A percentile compares a stretch with the other conserved stretches of the same genome.
These are phyloP conservation scores for Carpinus fangiana DNA, from an alignment of 306 rosid species.

Conservation along the genomic window DNA sequence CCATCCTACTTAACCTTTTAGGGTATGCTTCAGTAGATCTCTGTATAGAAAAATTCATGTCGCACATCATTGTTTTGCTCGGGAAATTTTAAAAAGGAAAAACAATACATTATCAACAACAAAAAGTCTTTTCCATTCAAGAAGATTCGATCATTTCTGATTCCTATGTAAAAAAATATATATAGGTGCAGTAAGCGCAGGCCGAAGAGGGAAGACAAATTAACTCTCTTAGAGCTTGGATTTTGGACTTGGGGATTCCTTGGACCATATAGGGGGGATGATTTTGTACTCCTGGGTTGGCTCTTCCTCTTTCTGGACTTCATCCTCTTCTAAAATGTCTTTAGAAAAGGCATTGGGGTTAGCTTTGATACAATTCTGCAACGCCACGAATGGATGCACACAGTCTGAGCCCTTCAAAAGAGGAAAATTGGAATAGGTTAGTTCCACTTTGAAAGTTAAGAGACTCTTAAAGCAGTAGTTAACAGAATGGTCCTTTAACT, in stretches of 20 bases:
- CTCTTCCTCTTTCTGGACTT: constrained; percentile 40
- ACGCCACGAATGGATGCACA: constrained; percentile 73
- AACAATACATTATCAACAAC: constrained; percentile 14
- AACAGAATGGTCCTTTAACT: background rate
- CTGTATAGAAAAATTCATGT: background rate
- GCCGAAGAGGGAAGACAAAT: background rate
- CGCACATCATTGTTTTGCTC: background rate
- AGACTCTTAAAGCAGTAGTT: constrained; percentile 15
- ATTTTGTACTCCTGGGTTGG: constrained; percentile 59
- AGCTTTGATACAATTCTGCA: constrained; percentile 90
- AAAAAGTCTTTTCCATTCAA: background rate
- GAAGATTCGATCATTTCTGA: background rate
- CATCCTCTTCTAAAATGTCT: constrained; percentile 54
- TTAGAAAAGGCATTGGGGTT: constrained; percentile 79
- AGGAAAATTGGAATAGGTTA: constrained; percentile 18
- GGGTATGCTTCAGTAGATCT: background rate
- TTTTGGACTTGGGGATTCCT: constrained; percentile 51
- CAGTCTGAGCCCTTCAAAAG: constrained; percentile 84
- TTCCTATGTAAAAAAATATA: background rate
- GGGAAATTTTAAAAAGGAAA: background rate
- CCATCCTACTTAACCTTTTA: background rate
- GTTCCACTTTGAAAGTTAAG: constrained; percentile 12
- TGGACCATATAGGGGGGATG: constrained; percentile 69
- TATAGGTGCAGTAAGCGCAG: background rate
- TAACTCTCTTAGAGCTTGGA: constrained; percentile 55